These are phyloP conservation scores for Fusarium citri DNA, from an alignment of 2,329 filamentous ascomycete species.

Conservation along the genomic window DNA sequence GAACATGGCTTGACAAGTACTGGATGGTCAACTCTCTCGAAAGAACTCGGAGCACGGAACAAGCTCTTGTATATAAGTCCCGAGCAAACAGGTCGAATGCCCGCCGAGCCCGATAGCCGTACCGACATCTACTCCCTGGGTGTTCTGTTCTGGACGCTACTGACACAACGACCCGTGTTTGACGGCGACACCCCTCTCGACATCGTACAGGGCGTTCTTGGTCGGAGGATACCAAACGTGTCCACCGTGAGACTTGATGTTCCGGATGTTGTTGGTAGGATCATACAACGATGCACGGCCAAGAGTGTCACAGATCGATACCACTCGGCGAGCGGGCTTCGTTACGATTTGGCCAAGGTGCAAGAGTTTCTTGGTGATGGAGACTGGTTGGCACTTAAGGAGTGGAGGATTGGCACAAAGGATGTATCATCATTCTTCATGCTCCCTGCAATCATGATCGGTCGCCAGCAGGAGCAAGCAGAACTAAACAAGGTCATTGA, in stretches of 20 bases:
- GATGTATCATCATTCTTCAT: constrained; percentile 95
- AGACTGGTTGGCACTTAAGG: constrained; percentile 75
- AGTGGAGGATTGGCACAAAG: constrained; percentile 81
- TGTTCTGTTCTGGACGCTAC: constrained; percentile 86
- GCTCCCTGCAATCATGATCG: constrained; percentile 83
- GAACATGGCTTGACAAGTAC: constrained; percentile 88
- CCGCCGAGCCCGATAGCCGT: constrained; percentile 88
- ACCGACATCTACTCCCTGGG: constrained; percentile 96
- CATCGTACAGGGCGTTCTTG: constrained; percentile 89
- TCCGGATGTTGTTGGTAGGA: constrained; percentile 81
- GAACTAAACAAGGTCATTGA: constrained; percentile 81
- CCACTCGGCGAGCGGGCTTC: constrained; percentile 87
- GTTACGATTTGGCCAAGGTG: constrained; percentile 81
- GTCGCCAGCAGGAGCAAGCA: constrained; percentile 77
- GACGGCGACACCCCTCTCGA: constrained; percentile 84
- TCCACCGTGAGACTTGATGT: constrained; percentile 83
- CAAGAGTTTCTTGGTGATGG: constrained; percentile 80
- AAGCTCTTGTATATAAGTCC: constrained; percentile 94
- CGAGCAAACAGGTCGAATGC: constrained; percentile 93
- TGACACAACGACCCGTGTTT: constrained; percentile 84
- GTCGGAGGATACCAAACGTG: constrained; percentile 80
- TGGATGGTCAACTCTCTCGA: constrained; percentile 86
- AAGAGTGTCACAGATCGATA: constrained; percentile 91
- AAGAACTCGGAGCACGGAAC: constrained; percentile 86
- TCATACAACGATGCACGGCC: constrained; percentile 92